Conservation (phyloP, 257 asterid genomes). For the Leptodermis oblonga region DNA sequence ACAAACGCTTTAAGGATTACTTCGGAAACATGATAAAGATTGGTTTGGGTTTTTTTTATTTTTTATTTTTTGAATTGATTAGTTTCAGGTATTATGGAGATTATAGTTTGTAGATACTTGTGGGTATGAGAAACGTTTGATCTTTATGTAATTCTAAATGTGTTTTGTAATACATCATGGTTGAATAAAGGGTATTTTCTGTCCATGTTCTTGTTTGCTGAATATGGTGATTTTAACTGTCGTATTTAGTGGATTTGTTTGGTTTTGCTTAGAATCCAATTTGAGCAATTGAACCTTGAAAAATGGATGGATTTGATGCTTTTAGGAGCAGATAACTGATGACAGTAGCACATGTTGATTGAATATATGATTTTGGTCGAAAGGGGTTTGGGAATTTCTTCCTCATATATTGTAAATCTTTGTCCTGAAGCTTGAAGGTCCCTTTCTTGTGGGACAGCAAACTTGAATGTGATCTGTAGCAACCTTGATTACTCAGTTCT, state of each 20-base stretch:
- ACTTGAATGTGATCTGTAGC: not conserved
- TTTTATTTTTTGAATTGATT: not conserved
- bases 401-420: not conserved
- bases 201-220: not conserved
- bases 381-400: not conserved
- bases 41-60: not conserved
- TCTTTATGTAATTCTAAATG: not conserved
- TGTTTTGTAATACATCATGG: not conserved
- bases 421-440: not conserved
- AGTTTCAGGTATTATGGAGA: not conserved
- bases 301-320: not conserved
- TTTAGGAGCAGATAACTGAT: not conserved
- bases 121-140: not conserved
- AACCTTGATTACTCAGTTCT: not conserved
- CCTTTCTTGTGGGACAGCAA: not conserved
- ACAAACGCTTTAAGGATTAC: conserved; percentile 49
- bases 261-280: not conserved
- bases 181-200: conserved; percentile 5
- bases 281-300: no score
- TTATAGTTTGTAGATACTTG: not conserved
- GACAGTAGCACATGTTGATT: not conserved
- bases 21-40: conserved; percentile 41
- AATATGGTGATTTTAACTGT: conserved; percentile 1
- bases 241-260: not conserved
- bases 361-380: not conserved